Conservation (phyloP, 805 yeast species). For the Tetrapisispora iriomotensis region DNA sequence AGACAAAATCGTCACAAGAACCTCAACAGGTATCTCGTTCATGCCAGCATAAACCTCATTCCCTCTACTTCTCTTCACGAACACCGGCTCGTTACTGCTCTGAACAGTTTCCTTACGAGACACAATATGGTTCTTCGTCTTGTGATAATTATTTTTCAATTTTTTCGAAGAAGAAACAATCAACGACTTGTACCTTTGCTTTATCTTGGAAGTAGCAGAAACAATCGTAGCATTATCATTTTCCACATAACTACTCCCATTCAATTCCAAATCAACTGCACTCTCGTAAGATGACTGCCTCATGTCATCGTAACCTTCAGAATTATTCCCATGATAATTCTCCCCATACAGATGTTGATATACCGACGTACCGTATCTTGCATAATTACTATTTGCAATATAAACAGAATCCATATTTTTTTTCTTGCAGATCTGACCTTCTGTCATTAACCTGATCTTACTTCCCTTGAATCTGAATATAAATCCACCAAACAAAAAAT, state of each 20-base stretch:
- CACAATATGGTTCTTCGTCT: neutral
- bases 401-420: conserved; percentile 14
- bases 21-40: conserved; percentile 28
- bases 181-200: conserved; percentile 18
- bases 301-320: no score
- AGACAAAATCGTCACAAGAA: conserved; percentile 20
- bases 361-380: conserved; percentile 32
- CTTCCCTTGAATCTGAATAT: no score
- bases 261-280: neutral
- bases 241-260: neutral
- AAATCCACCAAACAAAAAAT: no score
- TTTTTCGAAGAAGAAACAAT: conserved; percentile 20
- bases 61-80: neutral
- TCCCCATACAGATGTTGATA: conserved; percentile 17
- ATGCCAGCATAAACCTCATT: conserved; percentile 6
- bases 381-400: conserved; percentile 31
- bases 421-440: no score
- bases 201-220: conserved; percentile 12
- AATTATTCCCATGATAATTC: neutral
- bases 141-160: conserved; percentile 18
- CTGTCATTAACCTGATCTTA: no score
- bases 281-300: no score
- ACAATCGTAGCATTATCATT: conserved; percentile 7
- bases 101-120: neutral
- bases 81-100: neutral